phyloP scores from a whole-genome alignment of 768 basidiomycete genomes.

The Scleroderma citrinum region DNA sequence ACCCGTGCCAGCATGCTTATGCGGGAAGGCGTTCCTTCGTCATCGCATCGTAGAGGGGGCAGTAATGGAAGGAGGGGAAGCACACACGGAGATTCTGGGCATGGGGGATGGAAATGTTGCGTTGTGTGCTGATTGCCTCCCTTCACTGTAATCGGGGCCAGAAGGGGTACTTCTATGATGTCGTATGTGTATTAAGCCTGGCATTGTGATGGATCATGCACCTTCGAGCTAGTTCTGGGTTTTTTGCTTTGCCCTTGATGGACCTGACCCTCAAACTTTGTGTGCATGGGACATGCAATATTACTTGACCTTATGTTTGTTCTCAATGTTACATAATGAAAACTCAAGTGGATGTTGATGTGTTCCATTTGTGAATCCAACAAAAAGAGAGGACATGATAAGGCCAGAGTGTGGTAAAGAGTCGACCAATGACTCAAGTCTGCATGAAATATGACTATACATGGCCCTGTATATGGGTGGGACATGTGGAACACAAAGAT shows the following conservation, averaged over 20 bases:
- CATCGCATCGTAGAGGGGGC: constrained; percentile 48
- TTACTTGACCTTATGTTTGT: no score
- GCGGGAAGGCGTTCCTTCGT: constrained; percentile 67
- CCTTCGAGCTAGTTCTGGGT: not conserved
- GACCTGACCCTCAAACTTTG: not conserved
- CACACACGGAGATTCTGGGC: constrained; percentile 31
- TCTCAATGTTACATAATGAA: no score
- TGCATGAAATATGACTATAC: no score
- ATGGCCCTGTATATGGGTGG: no score
- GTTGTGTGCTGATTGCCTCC: constrained; percentile 48
- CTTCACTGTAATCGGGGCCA: not conserved
- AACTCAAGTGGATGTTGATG: no score
- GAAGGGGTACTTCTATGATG: not conserved
- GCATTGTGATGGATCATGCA: no score
- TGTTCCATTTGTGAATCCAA: no score
- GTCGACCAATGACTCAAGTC: no score
- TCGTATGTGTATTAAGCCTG: not conserved
- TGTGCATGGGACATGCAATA: no score
- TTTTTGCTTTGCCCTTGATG: not conserved
- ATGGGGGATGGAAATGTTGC: constrained; percentile 54
- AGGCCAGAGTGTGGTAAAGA: no score
- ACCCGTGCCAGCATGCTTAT: constrained; percentile 96
- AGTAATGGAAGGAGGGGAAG: constrained; percentile 41
- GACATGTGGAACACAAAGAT: no score
- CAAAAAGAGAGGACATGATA: no score